Percentiles rank a stretch among this genome's conserved stretches.
These are phyloP conservation scores for Aspergillus diversus DNA, from an alignment of 495 filamentous ascomycete species.

Conservation along the genomic window DNA sequence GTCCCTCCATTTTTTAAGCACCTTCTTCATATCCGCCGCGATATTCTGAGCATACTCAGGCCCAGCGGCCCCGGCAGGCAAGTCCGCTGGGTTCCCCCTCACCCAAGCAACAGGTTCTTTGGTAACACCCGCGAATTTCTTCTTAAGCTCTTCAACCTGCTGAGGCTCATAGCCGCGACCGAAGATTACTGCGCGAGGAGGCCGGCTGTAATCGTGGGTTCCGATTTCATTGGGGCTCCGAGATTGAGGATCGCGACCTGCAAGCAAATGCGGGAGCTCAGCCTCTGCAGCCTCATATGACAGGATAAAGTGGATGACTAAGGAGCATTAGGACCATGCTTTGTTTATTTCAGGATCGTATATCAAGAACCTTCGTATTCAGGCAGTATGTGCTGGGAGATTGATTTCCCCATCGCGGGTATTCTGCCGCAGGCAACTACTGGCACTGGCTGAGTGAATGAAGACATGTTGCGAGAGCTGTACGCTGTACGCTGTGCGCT, in stretches of 20 bases:
- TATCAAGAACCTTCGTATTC: slow-evolving; percentile 34
- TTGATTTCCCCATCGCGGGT: slow-evolving; percentile 31
- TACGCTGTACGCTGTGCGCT: slow-evolving; percentile 16
- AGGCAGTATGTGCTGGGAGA: slow-evolving; percentile 29
- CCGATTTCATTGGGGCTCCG: slow-evolving; percentile 30
- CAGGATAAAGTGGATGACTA: slow-evolving; percentile 37
- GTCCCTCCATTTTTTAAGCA: slow-evolving; percentile 29
- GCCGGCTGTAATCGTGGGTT: slow-evolving; percentile 34
- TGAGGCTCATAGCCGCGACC: slow-evolving; percentile 32
- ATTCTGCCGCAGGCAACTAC: slow-evolving; percentile 29
- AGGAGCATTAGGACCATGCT: slow-evolving; percentile 13
- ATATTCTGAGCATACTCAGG: slow-evolving; percentile 27
- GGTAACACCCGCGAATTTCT: slow-evolving; percentile 17
- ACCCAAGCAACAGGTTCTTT: slow-evolving; percentile 28
- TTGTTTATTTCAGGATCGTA: slow-evolving; percentile 16
- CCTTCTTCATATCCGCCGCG: slow-evolving; percentile 26
- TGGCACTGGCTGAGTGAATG: slow-evolving; percentile 27
- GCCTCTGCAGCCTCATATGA: slow-evolving; percentile 25
- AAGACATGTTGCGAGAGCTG: slow-evolving; percentile 27
- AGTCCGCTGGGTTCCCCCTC: slow-evolving; percentile 24
- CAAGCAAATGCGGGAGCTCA: slow-evolving; percentile 35
- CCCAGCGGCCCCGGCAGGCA: slow-evolving; percentile 19
- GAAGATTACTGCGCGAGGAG: slow-evolving; percentile 36
- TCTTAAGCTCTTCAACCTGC: slow-evolving; percentile 30
- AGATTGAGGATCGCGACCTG: slow-evolving; percentile 31